Evolutionary conservation across 2,329 filamentous ascomycete genomes (phyloP).

Genomic region (Penicillium griseofulvum): DNA sequence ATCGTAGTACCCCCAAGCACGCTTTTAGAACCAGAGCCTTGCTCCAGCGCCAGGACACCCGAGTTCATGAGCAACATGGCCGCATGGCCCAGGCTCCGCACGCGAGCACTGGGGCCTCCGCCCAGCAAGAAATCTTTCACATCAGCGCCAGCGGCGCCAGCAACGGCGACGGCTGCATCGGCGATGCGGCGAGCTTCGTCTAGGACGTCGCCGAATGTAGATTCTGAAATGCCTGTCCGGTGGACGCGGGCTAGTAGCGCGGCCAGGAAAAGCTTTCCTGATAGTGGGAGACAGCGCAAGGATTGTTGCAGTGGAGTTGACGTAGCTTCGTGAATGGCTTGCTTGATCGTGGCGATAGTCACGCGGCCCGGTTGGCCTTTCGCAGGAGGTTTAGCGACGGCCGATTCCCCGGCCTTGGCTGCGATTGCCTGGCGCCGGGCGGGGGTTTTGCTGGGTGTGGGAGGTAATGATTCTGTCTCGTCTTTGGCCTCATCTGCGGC

Average conservation of each 20-base stretch:
- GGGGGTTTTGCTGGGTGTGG: constrained; percentile 46
- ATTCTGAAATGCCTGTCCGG: constrained; percentile 81
- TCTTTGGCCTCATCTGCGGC: constrained; percentile 23
- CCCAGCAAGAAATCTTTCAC: constrained; percentile 61
- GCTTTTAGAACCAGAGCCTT: constrained; percentile 28
- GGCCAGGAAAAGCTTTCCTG: constrained; percentile 80
- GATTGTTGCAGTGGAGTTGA: constrained; percentile 89
- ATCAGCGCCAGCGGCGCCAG: constrained; percentile 55
- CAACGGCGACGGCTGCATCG: constrained; percentile 41
- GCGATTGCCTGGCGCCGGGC: constrained; percentile 26
- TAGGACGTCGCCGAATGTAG: constrained; percentile 81
- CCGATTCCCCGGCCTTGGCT: constrained; percentile 11
- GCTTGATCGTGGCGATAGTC: constrained; percentile 88
- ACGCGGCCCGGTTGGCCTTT: constrained; percentile 56
- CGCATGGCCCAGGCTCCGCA: constrained; percentile 65
- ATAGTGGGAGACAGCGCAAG: constrained; percentile 75
- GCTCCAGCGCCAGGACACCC: constrained; percentile 80
- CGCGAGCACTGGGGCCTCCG: constrained; percentile 43
- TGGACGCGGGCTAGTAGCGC: constrained; percentile 76
- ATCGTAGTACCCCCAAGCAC: constrained; percentile 42
- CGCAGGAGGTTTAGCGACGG: constrained; percentile 20
- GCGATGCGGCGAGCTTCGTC: constrained; percentile 76
- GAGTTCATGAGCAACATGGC: constrained; percentile 82
- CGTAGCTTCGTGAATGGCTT: constrained; percentile 92
- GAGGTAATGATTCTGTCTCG: constrained; percentile 37